Evolutionary conservation across 1,284 basidiomycete genomes (phyloP).

Genomic region (Ceratobasidium sp.): DNA sequence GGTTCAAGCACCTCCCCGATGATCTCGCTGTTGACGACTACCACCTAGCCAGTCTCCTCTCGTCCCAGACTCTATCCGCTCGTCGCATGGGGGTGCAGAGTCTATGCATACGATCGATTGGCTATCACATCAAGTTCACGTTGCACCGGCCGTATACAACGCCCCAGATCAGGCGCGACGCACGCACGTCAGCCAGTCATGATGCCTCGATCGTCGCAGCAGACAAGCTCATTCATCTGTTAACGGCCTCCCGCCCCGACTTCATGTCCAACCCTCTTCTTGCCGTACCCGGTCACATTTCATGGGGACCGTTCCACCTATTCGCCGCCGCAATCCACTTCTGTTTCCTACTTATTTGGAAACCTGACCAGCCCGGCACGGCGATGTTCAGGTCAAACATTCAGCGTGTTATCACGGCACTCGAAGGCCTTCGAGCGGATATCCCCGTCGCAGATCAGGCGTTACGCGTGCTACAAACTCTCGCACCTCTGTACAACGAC

Average conservation of each 20-base stretch:
- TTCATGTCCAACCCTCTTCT: constrained; percentile 72
- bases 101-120: constrained; percentile 76
- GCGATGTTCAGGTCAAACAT: constrained; percentile 76
- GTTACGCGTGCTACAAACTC: constrained; percentile 69
- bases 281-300: constrained; percentile 80
- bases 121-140: constrained; percentile 82
- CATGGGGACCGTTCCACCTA: constrained; percentile 81
- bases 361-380: constrained; percentile 78
- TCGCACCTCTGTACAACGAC: constrained; percentile 73
- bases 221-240: constrained; percentile 77
- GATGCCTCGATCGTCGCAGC: constrained; percentile 78
- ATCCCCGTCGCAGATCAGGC: constrained; percentile 76
- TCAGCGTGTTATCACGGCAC: constrained; percentile 68
- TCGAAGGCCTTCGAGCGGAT: constrained; percentile 67
- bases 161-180: constrained; percentile 44
- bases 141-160: constrained; percentile 79
- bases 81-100: constrained; percentile 78
- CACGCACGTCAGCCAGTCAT: constrained; percentile 66
- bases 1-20: constrained; percentile 74
- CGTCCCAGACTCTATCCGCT: constrained; percentile 59
- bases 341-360: constrained; percentile 80
- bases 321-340: constrained; percentile 88
- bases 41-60: constrained; percentile 71
- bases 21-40: constrained; percentile 81
- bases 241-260: constrained; percentile 73